Evolutionary conservation across 148 eudicot genomes (phyloP), one percentile per base, ranked within the genome.

Genomic region (Oxyria digyna): DNA sequence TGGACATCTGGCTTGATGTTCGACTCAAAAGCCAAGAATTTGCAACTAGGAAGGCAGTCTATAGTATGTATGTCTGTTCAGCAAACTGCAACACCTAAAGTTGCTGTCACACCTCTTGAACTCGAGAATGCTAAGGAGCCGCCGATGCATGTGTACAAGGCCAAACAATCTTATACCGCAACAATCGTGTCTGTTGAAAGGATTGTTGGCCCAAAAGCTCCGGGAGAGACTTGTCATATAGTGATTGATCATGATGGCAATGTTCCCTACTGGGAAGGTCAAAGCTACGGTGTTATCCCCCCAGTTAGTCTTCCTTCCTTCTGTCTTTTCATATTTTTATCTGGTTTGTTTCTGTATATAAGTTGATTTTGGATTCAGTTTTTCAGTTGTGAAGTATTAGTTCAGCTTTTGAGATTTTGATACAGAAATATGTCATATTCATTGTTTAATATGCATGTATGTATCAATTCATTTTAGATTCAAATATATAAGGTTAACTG

Each of bases 201-300:
- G 81, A 57, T 89, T 74, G 97, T 91, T 32, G 97, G 97, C 31
- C 92, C 92, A 9, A 82, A 81, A 70, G 97, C 97, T 76, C 96
- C 96, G 6, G 97, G 97, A 75, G 97, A 91, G 81, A 89, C 96
- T 63, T 89, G 97, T 77, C 97, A 91, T 72, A 84, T 91, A 70
- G 97, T 91, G 68, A 91, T 91, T 68, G 92, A 91, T 75, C 97
- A 91, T 54, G 93, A 79, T 48, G 97, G 97, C 76, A 89, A 87
- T 76, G 89, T 91, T 62, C 97, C 97, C 41, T 91, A 89, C 72
- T 91, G 97, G 97, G 97, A 91, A 82, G 96, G 97, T 42, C 97
- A 91, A 74, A 91, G 97, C 74, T 91, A 91, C 65, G 96, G 97
- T 52, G 75, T 91, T 46, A 89, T 91, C 78, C 96, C 97, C 62